phyloP scores from a whole-genome alignment of 1,284 basidiomycete genomes.

The Malassezia yamatoensis region DNA sequence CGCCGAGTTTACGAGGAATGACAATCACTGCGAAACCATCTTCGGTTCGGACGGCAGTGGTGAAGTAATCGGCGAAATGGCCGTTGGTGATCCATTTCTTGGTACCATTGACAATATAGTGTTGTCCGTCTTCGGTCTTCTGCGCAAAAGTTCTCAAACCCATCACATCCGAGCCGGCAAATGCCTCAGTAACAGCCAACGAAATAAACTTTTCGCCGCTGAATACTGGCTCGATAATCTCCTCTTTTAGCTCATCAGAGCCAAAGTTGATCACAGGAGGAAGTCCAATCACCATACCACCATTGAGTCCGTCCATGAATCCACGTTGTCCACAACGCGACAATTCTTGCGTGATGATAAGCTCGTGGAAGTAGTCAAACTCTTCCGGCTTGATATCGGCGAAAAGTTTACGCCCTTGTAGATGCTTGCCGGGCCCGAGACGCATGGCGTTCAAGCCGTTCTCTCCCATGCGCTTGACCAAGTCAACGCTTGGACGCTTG shows the following conservation, averaged over 20 bases:
- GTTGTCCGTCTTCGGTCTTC: slow-evolving; percentile 68
- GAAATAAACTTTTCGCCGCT: slow-evolving; percentile 69
- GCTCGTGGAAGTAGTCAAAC: slow-evolving; percentile 73
- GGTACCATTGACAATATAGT: slow-evolving; percentile 49
- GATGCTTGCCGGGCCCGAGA: slow-evolving; percentile 65
- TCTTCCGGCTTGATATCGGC: slow-evolving; percentile 78
- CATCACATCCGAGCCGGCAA: slow-evolving; percentile 77
- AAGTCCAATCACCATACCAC: slow-evolving; percentile 50
- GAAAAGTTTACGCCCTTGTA: slow-evolving; percentile 70
- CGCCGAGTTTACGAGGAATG: slow-evolving; percentile 52
- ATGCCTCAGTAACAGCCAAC: slow-evolving; percentile 79
- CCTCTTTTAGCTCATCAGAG: slow-evolving; percentile 63
- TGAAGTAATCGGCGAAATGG: slow-evolving; percentile 54
- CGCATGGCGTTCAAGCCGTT: slow-evolving; percentile 69
- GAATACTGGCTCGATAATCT: slow-evolving; percentile 69
- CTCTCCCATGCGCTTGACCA: slow-evolving; percentile 47
- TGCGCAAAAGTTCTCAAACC: slow-evolving; percentile 62
- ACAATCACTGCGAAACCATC: slow-evolving; percentile 76
- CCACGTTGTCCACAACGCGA: slow-evolving; percentile 63
- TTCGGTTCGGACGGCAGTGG: slow-evolving; percentile 51
- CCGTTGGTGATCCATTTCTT: slow-evolving; percentile 84
- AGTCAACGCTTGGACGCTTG: slow-evolving; percentile 42
- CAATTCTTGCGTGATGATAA: slow-evolving; percentile 73
- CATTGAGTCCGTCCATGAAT: slow-evolving; percentile 47
- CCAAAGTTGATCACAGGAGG: slow-evolving; percentile 65